These are phyloP conservation scores for Beauveria australis DNA, from an alignment of 2,329 filamentous ascomycete genomes.

Conservation along the genomic window DNA sequence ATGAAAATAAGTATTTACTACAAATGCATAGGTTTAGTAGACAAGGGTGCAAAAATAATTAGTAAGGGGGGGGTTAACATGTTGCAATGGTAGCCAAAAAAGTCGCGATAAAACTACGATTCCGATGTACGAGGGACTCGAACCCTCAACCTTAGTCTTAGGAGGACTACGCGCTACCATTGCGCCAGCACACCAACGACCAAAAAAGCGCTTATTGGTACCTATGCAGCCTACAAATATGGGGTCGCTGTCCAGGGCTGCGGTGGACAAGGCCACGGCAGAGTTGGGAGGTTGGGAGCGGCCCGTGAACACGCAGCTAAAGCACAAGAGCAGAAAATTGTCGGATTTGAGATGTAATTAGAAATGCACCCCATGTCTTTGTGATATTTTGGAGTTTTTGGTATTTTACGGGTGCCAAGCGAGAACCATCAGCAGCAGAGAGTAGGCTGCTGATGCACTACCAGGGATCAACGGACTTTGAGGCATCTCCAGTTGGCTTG, in stretches of 20 bases:
- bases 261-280: neutral
- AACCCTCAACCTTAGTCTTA: constrained; percentile 33
- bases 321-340: neutral
- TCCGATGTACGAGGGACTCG: constrained; percentile 24
- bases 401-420: neutral
- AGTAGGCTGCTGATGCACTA: neutral
- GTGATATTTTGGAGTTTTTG: neutral
- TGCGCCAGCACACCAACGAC: constrained; percentile 7
- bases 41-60: neutral
- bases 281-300: neutral
- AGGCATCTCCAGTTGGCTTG: too few relatives aligned
- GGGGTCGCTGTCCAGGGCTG: neutral
- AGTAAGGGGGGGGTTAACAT: neutral
- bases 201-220: neutral
- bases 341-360: neutral
- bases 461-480: too few relatives aligned
- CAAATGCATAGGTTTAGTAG: neutral
- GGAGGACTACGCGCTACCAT: constrained; percentile 13
- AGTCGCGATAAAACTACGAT: neutral
- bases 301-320: neutral
- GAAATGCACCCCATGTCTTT: neutral
- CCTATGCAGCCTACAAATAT: neutral
- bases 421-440: neutral
- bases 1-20: neutral
- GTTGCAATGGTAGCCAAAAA: neutral